phyloP scores from a whole-genome alignment of 495 filamentous ascomycete genomes.

The Xylaria bambusicola region DNA sequence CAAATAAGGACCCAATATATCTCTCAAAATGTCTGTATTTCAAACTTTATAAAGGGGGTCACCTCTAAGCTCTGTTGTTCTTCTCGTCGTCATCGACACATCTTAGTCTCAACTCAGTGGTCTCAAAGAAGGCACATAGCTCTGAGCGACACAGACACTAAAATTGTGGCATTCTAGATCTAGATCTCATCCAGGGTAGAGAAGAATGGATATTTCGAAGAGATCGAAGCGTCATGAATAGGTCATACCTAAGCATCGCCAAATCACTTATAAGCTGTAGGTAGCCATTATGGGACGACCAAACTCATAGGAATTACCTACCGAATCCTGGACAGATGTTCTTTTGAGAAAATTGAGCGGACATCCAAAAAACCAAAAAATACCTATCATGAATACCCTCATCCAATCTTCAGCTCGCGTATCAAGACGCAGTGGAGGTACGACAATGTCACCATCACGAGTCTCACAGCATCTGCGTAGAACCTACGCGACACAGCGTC shows the following conservation, averaged over 20 bases:
- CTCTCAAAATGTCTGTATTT: too few species aligned
- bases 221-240: constrained; percentile 12
- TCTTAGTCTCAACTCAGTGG: neutral
- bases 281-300: too few species aligned
- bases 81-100: constrained; percentile 9
- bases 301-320: too few species aligned
- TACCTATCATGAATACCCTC: constrained; percentile 20
- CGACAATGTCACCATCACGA: too few species aligned
- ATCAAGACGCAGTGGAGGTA: neutral
- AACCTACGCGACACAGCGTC: constrained; percentile 8
- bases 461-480: neutral
- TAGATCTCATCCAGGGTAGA: neutral
- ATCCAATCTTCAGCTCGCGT: neutral
- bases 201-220: neutral
- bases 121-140: neutral
- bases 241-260: neutral
- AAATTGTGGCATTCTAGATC: too few species aligned
- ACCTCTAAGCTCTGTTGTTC: neutral
- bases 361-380: too few species aligned
- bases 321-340: too few species aligned
- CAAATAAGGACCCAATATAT: too few species aligned
- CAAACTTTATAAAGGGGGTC: too few species aligned
- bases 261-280: neutral
- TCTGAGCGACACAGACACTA: neutral
- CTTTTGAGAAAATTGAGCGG: too few species aligned